A percentile compares a stretch with the other conserved stretches of the same genome.
Conservation (phyloP, 768 basidiomycete species). For the Crucibulum laeve region DNA sequence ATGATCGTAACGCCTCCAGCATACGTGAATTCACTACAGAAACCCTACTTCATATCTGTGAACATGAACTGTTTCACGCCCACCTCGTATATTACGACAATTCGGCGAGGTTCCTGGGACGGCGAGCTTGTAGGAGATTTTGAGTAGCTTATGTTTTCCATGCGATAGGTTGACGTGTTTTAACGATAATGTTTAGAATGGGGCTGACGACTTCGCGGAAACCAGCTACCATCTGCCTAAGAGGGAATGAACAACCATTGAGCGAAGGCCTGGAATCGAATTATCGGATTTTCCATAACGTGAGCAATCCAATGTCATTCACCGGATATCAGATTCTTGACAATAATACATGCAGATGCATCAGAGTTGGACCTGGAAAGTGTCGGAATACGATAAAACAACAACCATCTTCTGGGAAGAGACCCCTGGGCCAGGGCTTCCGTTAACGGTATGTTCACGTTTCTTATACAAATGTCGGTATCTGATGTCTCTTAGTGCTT, state of each 20-base stretch:
- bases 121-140: constrained; percentile 46
- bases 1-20: constrained; percentile 33
- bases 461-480: constrained; percentile 2
- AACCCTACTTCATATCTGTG: constrained; percentile 40
- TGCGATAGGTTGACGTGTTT: neutral
- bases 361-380: constrained; percentile 33
- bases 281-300: constrained; percentile 27
- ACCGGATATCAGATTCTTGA: constrained; percentile 12
- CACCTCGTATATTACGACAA: constrained; percentile 40
- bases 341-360: constrained; percentile 6
- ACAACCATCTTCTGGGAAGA: constrained; percentile 31
- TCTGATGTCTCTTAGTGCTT: constrained; percentile 26
- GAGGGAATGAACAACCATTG: constrained; percentile 31
- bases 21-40: constrained; percentile 19
- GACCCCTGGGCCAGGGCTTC: constrained; percentile 21
- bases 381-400: constrained; percentile 18
- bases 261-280: constrained; percentile 28
- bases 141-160: constrained; percentile 26
- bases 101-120: constrained; percentile 33
- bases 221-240: constrained; percentile 26
- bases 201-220: constrained; percentile 29
- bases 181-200: neutral
- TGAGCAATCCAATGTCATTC: constrained; percentile 2
- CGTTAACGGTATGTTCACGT: constrained; percentile 14
- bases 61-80: constrained; percentile 48